phyloP scores from a whole-genome alignment of 2,329 filamentous ascomycete species.

The Apiospora koreana region DNA sequence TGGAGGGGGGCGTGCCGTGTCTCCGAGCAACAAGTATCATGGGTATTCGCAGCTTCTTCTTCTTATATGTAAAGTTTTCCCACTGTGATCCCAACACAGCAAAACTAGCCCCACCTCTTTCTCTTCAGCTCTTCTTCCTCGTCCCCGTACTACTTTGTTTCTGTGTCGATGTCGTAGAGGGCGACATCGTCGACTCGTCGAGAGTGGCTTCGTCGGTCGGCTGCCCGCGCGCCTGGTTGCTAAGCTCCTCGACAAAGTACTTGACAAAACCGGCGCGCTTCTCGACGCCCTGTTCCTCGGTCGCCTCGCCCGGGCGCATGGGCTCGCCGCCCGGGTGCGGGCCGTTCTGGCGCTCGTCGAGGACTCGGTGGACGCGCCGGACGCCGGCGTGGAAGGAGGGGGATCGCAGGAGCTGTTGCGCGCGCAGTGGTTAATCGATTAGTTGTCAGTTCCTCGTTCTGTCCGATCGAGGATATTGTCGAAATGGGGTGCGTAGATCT shows the following conservation, averaged over 20 bases:
- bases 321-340: conserved; percentile 53
- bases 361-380: conserved; percentile 50
- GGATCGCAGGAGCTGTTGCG: conserved; percentile 48
- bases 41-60: too few species aligned
- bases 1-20: too few species aligned
- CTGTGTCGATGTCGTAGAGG: not conserved
- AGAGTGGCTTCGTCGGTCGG: conserved; percentile 23
- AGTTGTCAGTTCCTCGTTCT: too few species aligned
- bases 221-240: conserved; percentile 49
- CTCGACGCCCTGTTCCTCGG: conserved; percentile 36
- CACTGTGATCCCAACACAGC: too few species aligned
- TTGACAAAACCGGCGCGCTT: conserved; percentile 38
- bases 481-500: too few species aligned
- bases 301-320: conserved; percentile 53
- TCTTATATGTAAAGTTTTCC: too few species aligned
- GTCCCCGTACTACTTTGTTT: not conserved
- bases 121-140: not conserved
- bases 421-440: not conserved
- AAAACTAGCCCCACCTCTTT: not conserved
- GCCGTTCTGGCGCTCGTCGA: conserved; percentile 51
- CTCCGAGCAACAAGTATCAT: too few species aligned
- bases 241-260: conserved; percentile 53
- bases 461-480: too few species aligned
- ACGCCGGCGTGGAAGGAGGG: conserved; percentile 55
- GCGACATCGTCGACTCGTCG: not conserved